A percentile compares a stretch with the other conserved stretches of the same genome.
Conservation (phyloP, 257 asterid species). For the Mentha longifolia region DNA sequence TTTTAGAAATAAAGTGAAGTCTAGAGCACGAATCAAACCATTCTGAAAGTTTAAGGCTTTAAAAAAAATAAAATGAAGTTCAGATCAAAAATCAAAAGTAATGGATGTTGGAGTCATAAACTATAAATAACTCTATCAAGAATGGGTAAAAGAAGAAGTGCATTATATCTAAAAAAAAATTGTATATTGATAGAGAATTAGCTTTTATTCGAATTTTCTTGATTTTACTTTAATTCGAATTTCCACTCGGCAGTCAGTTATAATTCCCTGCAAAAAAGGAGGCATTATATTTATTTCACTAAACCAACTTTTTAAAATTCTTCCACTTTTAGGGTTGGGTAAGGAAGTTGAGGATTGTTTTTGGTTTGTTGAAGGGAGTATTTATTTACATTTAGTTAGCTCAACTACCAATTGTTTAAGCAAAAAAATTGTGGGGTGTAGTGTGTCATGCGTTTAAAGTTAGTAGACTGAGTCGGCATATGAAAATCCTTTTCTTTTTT, state of each 20-base stretch:
- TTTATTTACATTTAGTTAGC: background rate
- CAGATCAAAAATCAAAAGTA: too few species aligned
- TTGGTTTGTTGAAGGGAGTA: background rate
- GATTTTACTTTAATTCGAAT: too few species aligned
- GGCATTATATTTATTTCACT: background rate
- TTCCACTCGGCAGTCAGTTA: background rate
- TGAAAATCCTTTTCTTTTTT: background rate
- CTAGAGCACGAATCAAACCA: too few species aligned
- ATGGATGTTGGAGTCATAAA: too few species aligned
- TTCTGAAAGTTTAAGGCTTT: too few species aligned
- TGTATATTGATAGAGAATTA: too few species aligned
- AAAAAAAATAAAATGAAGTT: too few species aligned
- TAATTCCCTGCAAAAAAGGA: background rate
- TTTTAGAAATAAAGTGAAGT: too few species aligned
- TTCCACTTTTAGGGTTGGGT: background rate
- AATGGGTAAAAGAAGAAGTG: background rate
- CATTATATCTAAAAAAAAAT: too few species aligned
- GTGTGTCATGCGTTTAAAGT: slow-evolving; percentile 2
- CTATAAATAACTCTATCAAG: background rate
- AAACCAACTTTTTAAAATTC: background rate
- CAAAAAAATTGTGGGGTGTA: background rate
- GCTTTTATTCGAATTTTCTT: too few species aligned
- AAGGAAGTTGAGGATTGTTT: background rate
- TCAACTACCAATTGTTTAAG: slow-evolving; percentile 15
- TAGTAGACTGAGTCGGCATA: background rate